These are phyloP conservation scores for Fusarium scirpi DNA, from an alignment of 2,329 filamentous ascomycete genomes.

Conservation along the genomic window DNA sequence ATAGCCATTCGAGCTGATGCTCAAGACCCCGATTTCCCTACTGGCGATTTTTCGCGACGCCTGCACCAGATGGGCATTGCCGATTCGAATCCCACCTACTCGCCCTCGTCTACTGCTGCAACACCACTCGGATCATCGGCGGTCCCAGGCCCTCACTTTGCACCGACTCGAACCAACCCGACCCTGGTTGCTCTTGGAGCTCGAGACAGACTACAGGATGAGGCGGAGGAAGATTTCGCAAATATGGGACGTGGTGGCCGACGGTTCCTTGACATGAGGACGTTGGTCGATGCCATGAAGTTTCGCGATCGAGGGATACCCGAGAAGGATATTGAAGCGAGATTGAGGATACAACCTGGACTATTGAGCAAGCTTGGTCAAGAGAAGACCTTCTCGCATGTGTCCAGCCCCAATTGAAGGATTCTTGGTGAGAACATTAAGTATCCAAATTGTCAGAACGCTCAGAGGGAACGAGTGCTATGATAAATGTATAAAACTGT, in stretches of 20 bases:
- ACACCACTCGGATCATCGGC: constrained; percentile 34
- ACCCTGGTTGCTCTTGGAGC: constrained; percentile 65
- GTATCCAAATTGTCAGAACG: constrained; percentile 1
- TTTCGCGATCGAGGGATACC: constrained; percentile 57
- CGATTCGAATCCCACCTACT: constrained; percentile 66
- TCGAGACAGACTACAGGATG: constrained; percentile 57
- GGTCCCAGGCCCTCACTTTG: constrained; percentile 46
- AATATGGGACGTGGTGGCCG: constrained; percentile 53
- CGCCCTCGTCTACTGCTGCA: constrained; percentile 62
- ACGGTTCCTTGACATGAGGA: constrained; percentile 62
- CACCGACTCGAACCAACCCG: constrained; percentile 54
- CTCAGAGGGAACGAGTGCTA: constrained; percentile 1
- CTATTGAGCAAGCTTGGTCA: constrained; percentile 60
- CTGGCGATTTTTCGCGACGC: constrained; percentile 62
- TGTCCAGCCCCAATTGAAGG: constrained; percentile 46
- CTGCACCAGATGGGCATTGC: constrained; percentile 67
- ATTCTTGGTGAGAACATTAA: not conserved
- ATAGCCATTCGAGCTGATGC: constrained; percentile 57
- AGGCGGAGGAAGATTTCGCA: constrained; percentile 60
- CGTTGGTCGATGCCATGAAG: constrained; percentile 60
- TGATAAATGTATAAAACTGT: constrained; percentile 30
- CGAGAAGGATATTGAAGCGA: constrained; percentile 59
- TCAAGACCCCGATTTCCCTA: constrained; percentile 56
- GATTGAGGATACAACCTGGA: constrained; percentile 59
- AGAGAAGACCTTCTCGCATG: constrained; percentile 54